Evolutionary conservation across 306 rosid genomes (phyloP), one percentile per base, ranked within the genome.

Genomic region (Medicago lupulina): DNA sequence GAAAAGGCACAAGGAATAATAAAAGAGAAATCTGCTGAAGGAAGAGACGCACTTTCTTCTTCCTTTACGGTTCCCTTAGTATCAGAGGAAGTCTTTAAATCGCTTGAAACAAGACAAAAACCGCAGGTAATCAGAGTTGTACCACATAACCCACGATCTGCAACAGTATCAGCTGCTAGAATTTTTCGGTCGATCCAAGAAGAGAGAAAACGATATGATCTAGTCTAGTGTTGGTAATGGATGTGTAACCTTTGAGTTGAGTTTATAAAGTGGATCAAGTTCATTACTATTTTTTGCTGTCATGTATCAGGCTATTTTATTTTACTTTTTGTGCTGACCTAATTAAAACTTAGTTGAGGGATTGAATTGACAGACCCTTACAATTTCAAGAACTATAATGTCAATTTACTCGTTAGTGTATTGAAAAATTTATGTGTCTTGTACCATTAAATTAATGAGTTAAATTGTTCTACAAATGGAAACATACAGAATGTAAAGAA

Each of bases 131-230:
- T 96, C 82, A 89, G 86, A 84, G 98, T 96, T 12, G 98, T 96
- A 57, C 99, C 99, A 3, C 97, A 89, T 79, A 96, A 92, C 70
- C 85, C 87, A 21, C 87, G 90, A 83, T 65, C 89, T 25, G 99
- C 99, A 10, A 90, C 92, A 1, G 96, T 82, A 75, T 96, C 99
- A 10, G 99, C 98, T 4, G 97, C 97, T 58, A 87, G 97, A 78
- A 96, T 96, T 80, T 96, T 96, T 85, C 97, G 81, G 38, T 89
- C 92, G 12, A 92, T 96, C 73, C 99, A 96, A 82, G 89, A 88
- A 71, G 99, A 92, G 86, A 90, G 99, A 77, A 83, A 88, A 73
- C 96, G 89, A 76, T 31, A 51, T 25, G 93, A 89, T 57, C 41
- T 47, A 12, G 67, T 75, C 17, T 79, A 82, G 75, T 75, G 50